Evolutionary conservation across 176 grass and related monocot species (phyloP).

Genomic region (Puccinellia tenuiflora): DNA sequence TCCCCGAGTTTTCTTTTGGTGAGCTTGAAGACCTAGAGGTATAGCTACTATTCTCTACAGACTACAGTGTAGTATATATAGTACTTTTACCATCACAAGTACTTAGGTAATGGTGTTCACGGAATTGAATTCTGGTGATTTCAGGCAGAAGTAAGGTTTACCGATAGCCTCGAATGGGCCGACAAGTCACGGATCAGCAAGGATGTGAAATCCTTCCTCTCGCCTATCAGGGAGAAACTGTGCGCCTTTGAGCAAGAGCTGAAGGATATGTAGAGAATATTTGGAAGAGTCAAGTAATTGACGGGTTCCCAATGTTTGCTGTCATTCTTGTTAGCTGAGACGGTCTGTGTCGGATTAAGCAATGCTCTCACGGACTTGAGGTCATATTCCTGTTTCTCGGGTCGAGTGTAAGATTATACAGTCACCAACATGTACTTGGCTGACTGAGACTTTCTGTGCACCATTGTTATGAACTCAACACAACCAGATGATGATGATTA

Average conservation of each 20-base stretch:
- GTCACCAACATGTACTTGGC: neutral
- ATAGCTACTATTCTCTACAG: neutral
- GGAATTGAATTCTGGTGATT: neutral
- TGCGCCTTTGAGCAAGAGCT: constrained; percentile 69
- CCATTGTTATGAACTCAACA: neutral
- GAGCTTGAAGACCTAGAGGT: constrained; percentile 93
- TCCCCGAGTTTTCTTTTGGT: constrained; percentile 90
- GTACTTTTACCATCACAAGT: neutral
- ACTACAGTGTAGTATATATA: neutral
- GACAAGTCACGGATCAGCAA: constrained; percentile 61
- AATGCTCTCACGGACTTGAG: neutral
- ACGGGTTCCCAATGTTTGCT: neutral
- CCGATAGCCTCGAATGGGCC: constrained; percentile 34
- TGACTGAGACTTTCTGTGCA: neutral
- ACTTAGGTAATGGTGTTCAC: neutral
- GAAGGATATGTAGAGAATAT: constrained; percentile 57
- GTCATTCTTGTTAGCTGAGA: neutral
- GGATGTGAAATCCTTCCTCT: constrained; percentile 67
- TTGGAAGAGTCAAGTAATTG: neutral
- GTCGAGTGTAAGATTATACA: neutral
- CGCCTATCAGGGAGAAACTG: constrained; percentile 57
- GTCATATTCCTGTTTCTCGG: neutral
- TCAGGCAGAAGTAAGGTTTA: constrained; percentile 69
- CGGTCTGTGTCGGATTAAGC: neutral
- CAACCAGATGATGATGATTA: neutral